These are phyloP conservation scores for Digitaria exilis DNA, from an alignment of 202 grass and related monocot species.

Conservation along the genomic window DNA sequence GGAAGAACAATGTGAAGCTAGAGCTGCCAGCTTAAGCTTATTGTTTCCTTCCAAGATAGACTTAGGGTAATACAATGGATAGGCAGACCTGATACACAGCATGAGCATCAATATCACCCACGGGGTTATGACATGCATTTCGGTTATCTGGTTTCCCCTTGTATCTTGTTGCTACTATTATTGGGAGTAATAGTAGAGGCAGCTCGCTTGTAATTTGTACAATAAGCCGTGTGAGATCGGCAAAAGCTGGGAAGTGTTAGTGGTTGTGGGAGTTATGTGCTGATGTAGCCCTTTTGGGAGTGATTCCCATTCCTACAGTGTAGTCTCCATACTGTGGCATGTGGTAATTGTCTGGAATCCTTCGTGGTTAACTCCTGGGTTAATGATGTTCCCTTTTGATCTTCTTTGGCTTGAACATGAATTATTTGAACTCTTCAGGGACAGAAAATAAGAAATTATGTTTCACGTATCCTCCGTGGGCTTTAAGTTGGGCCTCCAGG, in stretches of 20 bases:
- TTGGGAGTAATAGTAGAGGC: conserved; percentile 25
- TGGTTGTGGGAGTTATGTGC: background rate
- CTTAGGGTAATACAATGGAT: conserved; percentile 26
- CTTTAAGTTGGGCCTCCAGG: too few species aligned
- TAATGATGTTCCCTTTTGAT: background rate
- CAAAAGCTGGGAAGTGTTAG: background rate
- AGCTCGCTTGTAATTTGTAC: conserved; percentile 38
- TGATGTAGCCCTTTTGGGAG: background rate
- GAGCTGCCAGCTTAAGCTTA: conserved; percentile 79
- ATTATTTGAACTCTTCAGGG: too few species aligned
- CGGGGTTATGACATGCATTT: background rate
- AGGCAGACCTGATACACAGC: conserved; percentile 28
- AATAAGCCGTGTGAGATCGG: conserved; percentile 15
- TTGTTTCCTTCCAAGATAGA: conserved; percentile 33
- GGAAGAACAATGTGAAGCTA: conserved; percentile 92
- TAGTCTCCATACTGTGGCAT: background rate
- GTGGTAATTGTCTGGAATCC: background rate
- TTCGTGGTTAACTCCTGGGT: background rate
- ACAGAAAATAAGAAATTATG: too few species aligned
- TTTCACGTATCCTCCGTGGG: too few species aligned
- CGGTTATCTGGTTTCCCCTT: conserved; percentile 2
- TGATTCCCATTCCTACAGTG: conserved; percentile 2
- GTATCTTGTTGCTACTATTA: conserved; percentile 31
- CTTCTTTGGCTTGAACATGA: background rate
- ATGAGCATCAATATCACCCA: background rate